Conservation (phyloP, 768 basidiomycete genomes). For the Stropharia rugosoannulata region DNA sequence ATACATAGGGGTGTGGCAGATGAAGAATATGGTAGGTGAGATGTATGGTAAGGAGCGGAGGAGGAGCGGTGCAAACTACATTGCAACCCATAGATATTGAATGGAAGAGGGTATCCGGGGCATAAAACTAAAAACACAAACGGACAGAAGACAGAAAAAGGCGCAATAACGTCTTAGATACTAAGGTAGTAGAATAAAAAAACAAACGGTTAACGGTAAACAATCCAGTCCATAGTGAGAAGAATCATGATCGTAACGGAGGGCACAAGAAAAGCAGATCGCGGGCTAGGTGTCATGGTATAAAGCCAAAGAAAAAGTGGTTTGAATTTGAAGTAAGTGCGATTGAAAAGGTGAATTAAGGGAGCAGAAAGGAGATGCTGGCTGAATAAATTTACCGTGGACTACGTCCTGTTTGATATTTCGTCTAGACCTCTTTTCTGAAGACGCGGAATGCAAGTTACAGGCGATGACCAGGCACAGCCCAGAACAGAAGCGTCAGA, state of each 20-base stretch:
- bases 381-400: constrained; percentile 5
- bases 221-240: constrained; percentile 2
- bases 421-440: constrained; percentile 1
- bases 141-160: constrained; percentile 26
- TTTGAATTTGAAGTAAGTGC: constrained; percentile 8
- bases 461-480: constrained; percentile 91
- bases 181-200: constrained; percentile 21
- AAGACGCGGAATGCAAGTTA: constrained; percentile 26
- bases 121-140: constrained; percentile 20
- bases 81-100: constrained; percentile 12
- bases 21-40: constrained; percentile 12
- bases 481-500: constrained; percentile 91
- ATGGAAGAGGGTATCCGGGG: constrained; percentile 22
- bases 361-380: neutral
- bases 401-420: constrained; percentile 1
- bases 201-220: too few relatives aligned
- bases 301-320: too few relatives aligned
- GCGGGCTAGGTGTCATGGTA: constrained; percentile 1
- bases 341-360: neutral
- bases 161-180: constrained; percentile 13
- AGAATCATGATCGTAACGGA: constrained; percentile 11
- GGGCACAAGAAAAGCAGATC: neutral
- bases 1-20: constrained; percentile 12
- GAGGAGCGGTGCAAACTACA: constrained; percentile 13
- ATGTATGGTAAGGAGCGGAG: constrained; percentile 14